Evolutionary conservation across 1,139 yeast species (phyloP).

Genomic region (Protomyces lactucae-debilis): DNA sequence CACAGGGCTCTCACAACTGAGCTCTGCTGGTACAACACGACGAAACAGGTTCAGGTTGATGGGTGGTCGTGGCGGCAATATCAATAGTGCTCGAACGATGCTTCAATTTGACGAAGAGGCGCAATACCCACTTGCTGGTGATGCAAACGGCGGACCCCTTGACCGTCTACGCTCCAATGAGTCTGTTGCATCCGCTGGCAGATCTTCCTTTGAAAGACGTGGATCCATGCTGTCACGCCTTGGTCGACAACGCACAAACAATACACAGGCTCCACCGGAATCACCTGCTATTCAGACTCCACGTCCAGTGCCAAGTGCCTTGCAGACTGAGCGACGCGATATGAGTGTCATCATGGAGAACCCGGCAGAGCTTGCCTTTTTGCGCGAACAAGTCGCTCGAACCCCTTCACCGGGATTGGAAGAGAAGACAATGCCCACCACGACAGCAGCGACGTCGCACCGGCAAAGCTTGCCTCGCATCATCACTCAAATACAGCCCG

Average conservation of each 20-base stretch:
- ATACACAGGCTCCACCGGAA: background rate
- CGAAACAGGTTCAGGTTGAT: slow-evolving; percentile 12
- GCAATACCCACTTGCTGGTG: background rate
- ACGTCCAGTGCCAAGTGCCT: background rate
- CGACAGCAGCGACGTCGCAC: too few species aligned
- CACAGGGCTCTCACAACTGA: slow-evolving; percentile 5
- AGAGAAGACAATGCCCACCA: background rate
- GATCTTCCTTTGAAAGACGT: background rate
- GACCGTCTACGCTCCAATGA: background rate
- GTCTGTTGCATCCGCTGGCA: background rate
- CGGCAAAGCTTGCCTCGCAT: background rate
- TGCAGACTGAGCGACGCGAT: background rate
- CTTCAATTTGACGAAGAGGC: background rate
- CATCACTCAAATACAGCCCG: background rate
- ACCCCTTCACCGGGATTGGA: background rate
- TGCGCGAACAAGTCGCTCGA: background rate
- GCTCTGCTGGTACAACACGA: slow-evolving; percentile 5
- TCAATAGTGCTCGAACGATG: background rate
- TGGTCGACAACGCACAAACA: background rate
- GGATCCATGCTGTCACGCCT: background rate
- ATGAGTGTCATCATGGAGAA: background rate
- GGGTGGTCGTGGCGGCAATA: background rate
- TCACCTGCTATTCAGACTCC: background rate
- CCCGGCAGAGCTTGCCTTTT: background rate
- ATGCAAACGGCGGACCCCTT: background rate